These are phyloP conservation scores for Chlorella sp. DNA, from an alignment of 139 green algal genomes.

Conservation along the genomic window DNA sequence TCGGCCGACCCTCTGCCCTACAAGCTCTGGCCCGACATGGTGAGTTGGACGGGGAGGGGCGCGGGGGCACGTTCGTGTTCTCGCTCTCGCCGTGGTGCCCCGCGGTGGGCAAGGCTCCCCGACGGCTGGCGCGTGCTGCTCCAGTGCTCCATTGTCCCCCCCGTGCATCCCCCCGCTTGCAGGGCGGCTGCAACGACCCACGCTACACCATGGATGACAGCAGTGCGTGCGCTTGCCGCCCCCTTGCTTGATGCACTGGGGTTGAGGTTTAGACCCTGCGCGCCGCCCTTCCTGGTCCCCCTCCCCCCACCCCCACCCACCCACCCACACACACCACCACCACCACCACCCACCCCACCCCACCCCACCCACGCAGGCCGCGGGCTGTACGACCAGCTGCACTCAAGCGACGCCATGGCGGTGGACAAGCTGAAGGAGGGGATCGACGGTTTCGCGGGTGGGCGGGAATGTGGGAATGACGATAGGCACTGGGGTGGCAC, in stretches of 20 bases:
- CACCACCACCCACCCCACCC: neutral
- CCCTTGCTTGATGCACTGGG: neutral
- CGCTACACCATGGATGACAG: slow-evolving; percentile 28
- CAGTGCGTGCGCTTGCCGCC: neutral
- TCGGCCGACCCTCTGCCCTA: slow-evolving; percentile 65
- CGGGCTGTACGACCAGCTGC: no score
- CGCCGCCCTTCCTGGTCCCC: neutral
- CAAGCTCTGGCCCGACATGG: slow-evolving; percentile 67
- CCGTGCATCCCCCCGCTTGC: neutral
- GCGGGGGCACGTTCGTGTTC: neutral
- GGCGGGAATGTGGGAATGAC: neutral
- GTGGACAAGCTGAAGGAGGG: slow-evolving; percentile 88
- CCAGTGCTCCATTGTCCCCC: neutral
- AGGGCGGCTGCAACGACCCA: slow-evolving; percentile 33
- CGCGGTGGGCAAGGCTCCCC: neutral
- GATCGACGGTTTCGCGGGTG: slow-evolving; percentile 72
- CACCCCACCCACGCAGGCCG: neutral
- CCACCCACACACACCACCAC: neutral
- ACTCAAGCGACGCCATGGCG: slow-evolving; percentile 77
- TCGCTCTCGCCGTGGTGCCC: neutral
- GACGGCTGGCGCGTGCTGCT: neutral
- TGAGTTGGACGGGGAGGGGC: neutral
- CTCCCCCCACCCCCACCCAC: neutral
- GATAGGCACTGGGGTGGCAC: neutral
- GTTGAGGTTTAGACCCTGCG: neutral